Evolutionary conservation across 192 early-diverging fungal species (phyloP), one percentile per base, ranked within the genome.

Genomic region (Coemansia sp.): DNA sequence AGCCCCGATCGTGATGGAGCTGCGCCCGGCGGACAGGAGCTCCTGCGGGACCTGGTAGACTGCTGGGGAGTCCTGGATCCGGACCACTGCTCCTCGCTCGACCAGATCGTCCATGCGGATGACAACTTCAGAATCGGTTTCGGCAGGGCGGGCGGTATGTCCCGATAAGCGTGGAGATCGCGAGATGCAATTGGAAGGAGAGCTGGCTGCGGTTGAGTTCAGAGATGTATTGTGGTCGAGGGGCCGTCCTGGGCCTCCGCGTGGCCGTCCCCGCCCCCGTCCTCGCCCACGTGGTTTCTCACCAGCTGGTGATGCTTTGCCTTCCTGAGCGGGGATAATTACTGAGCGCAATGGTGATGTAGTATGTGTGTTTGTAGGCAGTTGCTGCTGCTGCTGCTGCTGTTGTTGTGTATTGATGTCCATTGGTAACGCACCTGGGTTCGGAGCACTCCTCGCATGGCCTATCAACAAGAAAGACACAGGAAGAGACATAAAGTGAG

Each of bases 1-100:
- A 0, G 74, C 68, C 3, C 74, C 74, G 30, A 71, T 71, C 11
- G 74, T 78, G 38, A 70, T 78, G 4, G 74, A 71, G 43, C 56
- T 70, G 33, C 68, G 68, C 0, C 68, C 68, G 0, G 57, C 50
- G 5, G 39, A 15, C 2, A 70, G 44, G 1, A 59, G 39, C 19
- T 66, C 74, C 30, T 12, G 6, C 3, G 50, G 55, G 30, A 78
- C 63, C 28, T 57, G 55, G 39, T 52, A 59, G 23, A 20, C 35
- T 15, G 21, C 20, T 13, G 38, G 38, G 19, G 21, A 44, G 45
- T 41, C 45, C 30, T 55, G 48, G 0, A 53, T 4, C 1, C 16
- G 59, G 10, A 31, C 48, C 9, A 70, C 68, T 6, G 60, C 40
- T 10, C 68, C 63, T 7, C 74, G 63, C 28, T 46, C 46, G 5